Evolutionary conservation across 805 yeast genomes (phyloP), one percentile per base, ranked within the genome.

Genomic region (Metschnikowia vanudenii): DNA sequence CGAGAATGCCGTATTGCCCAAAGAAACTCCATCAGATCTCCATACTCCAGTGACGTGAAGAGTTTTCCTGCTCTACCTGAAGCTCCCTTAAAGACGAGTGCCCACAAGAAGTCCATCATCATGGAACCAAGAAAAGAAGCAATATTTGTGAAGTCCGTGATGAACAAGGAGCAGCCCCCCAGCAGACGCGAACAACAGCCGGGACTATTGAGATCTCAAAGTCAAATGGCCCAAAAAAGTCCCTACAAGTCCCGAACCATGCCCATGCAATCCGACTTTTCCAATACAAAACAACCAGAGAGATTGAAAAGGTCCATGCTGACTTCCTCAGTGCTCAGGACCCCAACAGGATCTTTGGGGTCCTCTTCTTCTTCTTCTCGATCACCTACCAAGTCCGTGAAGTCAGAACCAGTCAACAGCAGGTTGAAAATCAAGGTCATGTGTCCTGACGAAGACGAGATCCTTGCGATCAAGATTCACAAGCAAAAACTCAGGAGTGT

Each of bases 401-500:
- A 33, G 36, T n/a, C 19, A n/a, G 43, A 19, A 9, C 8, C 13
- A 12, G 34, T 4, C 14, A 13, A 2, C 17, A 22, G 29, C 18
- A 29, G 20, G 14, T 36, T 45, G 34, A 45, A 36, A 26, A 36
- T 45, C 24, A 45, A 45, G 35, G 41, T 45, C 17, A 12, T 16
- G 37, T 45, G 48, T n/a, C 48, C 48, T 12, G 44, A 37, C 18
- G 44, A 43, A 17, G 51, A 55, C n/a, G 57, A 58, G 20, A 55
- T 51, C 10, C 40, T 60, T n/a, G 60, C 57, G 1, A 20, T 61
- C 18, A 47, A 49, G 18, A 43, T 45, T 13, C 42, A 35, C 13
- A 56, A 53, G 31, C 53, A 48, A 26, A 51, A 42, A 13, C 45
- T 60, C 30, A 34, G 28, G 11, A 42, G 41, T 33, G 43, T 55